Evolutionary conservation across 2,329 filamentous ascomycete species (phyloP).

Genomic region (Lachnum nothofagi): DNA sequence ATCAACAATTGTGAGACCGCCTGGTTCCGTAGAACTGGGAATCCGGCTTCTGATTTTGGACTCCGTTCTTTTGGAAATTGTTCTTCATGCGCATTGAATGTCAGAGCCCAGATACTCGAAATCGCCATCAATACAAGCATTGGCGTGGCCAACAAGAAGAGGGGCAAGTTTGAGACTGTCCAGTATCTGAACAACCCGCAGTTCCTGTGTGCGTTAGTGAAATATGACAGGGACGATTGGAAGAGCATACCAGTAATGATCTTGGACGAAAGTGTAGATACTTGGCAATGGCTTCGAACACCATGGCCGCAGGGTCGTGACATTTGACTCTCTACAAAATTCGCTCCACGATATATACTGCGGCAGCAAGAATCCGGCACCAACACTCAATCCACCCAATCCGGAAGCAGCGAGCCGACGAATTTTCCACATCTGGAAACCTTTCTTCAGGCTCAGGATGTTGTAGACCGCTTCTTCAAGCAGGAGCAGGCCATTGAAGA

Average conservation of each 20-base stretch:
- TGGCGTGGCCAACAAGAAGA: conserved; percentile 79
- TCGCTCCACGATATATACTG: conserved; percentile 69
- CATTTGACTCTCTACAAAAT: conserved; percentile 52
- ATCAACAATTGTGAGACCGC: conserved; percentile 70
- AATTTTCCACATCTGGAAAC: conserved; percentile 41
- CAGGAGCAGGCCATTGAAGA: conserved; percentile 75
- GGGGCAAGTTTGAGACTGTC: conserved; percentile 76
- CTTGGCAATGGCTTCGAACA: conserved; percentile 70
- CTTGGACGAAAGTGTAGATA: conserved; percentile 87
- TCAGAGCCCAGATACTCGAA: conserved; percentile 49
- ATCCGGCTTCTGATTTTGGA: background rate
- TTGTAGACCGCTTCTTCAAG: conserved; percentile 52
- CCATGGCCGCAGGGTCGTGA: conserved; percentile 57
- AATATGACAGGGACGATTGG: background rate
- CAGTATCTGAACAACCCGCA: conserved; percentile 86
- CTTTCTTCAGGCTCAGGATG: conserved; percentile 37
- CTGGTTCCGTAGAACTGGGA: conserved; percentile 39
- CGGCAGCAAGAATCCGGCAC: conserved; percentile 62
- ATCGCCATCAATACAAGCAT: conserved; percentile 63
- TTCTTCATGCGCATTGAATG: background rate
- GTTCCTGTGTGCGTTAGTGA: conserved; percentile 54
- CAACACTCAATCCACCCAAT: conserved; percentile 63
- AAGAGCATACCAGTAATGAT: conserved; percentile 73
- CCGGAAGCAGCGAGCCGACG: conserved; percentile 54
- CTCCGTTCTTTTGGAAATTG: conserved; percentile 27